These are phyloP conservation scores for Pharnaceum exiguum DNA, from an alignment of 148 eudicot species.

Conservation along the genomic window DNA sequence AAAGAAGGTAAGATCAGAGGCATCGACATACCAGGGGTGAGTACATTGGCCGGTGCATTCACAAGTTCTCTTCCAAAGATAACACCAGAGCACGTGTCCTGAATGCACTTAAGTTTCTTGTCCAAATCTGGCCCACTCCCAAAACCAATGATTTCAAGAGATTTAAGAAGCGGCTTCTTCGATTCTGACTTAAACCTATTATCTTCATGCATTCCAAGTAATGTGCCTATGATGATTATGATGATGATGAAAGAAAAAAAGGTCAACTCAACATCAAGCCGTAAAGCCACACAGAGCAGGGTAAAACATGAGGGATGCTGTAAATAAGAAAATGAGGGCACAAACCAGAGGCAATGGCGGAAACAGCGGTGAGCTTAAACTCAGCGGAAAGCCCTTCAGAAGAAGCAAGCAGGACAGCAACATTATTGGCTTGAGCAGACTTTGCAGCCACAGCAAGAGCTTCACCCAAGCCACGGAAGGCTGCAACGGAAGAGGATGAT, in stretches of 20 bases:
- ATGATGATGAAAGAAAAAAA: too few relatives aligned
- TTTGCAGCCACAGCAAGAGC: conserved; percentile 76
- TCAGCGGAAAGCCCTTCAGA: conserved; percentile 56
- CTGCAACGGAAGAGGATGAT: conserved; percentile 30
- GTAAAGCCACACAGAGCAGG: background rate
- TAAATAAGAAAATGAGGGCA: background rate
- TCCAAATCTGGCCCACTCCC: conserved; percentile 80
- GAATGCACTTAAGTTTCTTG: conserved; percentile 68
- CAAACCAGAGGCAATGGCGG: conserved; percentile 76
- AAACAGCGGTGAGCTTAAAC: conserved; percentile 50
- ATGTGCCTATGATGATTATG: conserved; percentile 38
- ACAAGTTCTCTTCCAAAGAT: conserved; percentile 89
- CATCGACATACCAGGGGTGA: conserved; percentile 79
- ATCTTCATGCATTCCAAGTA: conserved; percentile 78
- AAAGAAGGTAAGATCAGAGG: background rate
- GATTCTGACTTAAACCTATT: conserved; percentile 83
- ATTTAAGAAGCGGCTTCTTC: conserved; percentile 57
- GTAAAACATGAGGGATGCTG: background rate
- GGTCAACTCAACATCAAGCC: background rate
- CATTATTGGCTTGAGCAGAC: conserved; percentile 60
- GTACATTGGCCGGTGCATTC: conserved; percentile 95
- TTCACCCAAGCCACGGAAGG: conserved; percentile 79
- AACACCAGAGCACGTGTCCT: conserved; percentile 67
- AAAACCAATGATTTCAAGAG: conserved; percentile 89
- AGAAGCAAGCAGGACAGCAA: conserved; percentile 74